Evolutionary conservation across 2,329 filamentous ascomycete genomes (phyloP).

Genomic region (Fusarium falciforme): DNA sequence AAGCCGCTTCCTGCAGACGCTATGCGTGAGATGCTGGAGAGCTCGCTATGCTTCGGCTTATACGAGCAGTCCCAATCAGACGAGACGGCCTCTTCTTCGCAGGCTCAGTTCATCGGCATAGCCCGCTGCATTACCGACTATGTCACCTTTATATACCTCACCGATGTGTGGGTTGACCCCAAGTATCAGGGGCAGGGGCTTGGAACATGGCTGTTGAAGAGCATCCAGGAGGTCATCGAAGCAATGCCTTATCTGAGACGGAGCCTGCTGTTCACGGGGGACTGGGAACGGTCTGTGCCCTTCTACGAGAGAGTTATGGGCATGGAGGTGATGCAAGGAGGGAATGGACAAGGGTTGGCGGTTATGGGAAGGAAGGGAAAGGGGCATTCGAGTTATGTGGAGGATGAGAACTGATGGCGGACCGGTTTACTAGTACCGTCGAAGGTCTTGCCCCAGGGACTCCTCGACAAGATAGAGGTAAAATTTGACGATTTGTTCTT

Average conservation of each 20-base stretch:
- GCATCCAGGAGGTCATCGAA: slow-evolving; percentile 62
- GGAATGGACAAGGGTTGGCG: background rate
- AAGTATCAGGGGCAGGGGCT: slow-evolving; percentile 66
- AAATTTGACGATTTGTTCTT: no score
- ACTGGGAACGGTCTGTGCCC: slow-evolving; percentile 44
- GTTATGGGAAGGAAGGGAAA: background rate
- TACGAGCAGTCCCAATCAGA: slow-evolving; percentile 49
- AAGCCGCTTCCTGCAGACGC: slow-evolving; percentile 55
- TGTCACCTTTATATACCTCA: slow-evolving; percentile 69
- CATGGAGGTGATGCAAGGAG: slow-evolving; percentile 38
- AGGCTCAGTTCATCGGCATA: slow-evolving; percentile 38
- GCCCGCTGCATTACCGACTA: slow-evolving; percentile 70
- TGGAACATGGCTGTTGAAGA: slow-evolving; percentile 68
- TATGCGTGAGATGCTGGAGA: slow-evolving; percentile 60
- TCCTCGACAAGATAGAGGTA: no score
- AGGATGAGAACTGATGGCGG: background rate
- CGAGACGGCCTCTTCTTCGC: background rate
- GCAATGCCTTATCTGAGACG: slow-evolving; percentile 65
- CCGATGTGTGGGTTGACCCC: slow-evolving; percentile 70
- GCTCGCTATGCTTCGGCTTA: slow-evolving; percentile 67
- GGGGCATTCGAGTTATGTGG: background rate
- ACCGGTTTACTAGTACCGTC: no score
- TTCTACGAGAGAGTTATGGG: slow-evolving; percentile 43
- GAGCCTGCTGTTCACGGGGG: slow-evolving; percentile 59
- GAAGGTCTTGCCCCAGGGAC: background rate